These are phyloP conservation scores for Thermomucor indicae-seudaticae DNA, from an alignment of 371 early-diverging fungal genomes.

Conservation along the genomic window DNA sequence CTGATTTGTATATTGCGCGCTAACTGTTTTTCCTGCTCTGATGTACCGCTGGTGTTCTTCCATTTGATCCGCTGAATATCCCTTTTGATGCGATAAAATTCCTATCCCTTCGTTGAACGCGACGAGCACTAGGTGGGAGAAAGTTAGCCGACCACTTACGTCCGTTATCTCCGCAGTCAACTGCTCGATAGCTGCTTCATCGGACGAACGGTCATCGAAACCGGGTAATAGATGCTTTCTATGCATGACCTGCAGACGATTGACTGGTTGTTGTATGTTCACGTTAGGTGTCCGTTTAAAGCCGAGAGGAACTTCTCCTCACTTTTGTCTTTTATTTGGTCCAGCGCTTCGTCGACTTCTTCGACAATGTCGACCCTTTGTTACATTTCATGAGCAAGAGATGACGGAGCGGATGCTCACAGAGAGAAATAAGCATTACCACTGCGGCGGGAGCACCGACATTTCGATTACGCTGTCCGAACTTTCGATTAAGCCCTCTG, in stretches of 20 bases:
- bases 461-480: conserved; percentile 66
- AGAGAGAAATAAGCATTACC: conserved; percentile 40
- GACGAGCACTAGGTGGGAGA: too few species aligned
- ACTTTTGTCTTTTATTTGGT: conserved; percentile 62
- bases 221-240: conserved; percentile 90
- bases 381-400: background rate
- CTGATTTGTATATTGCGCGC: conserved; percentile 86
- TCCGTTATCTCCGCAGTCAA: conserved; percentile 80
- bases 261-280: conserved; percentile 47
- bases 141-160: conserved; percentile 42
- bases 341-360: conserved; percentile 66
- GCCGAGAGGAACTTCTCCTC: conserved; percentile 10
- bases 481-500: conserved; percentile 63
- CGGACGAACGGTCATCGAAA: conserved; percentile 84
- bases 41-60: conserved; percentile 34
- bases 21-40: conserved; percentile 66
- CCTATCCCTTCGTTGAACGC: too few species aligned
- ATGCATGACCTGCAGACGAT: conserved; percentile 80
- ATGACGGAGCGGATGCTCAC: background rate
- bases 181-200: conserved; percentile 81
- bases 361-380: conserved; percentile 85
- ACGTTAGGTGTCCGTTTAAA: background rate
- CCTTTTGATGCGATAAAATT: conserved; percentile 80
- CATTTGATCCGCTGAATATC: conserved; percentile 73
- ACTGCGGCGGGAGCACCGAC: conserved; percentile 80